These are phyloP conservation scores for Thalassia testudinum DNA, from an alignment of 116 monocot genomes.

Conservation along the genomic window DNA sequence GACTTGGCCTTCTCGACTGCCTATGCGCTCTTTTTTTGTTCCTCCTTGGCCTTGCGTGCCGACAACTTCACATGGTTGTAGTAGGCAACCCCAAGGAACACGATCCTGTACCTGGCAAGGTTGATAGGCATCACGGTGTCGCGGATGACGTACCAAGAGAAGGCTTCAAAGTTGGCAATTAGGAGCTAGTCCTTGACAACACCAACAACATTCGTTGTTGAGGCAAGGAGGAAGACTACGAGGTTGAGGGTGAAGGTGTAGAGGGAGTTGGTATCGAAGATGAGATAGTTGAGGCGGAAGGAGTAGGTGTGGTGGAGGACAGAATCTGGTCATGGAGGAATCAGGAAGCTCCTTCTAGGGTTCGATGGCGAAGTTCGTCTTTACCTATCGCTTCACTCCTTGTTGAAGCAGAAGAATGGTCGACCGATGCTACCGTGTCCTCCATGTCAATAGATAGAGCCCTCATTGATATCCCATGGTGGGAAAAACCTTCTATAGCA, in stretches of 20 bases:
- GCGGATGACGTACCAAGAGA: neutral
- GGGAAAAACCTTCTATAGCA: too few species aligned
- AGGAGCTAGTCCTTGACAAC: neutral
- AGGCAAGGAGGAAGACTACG: neutral
- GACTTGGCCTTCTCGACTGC: constrained; percentile 25
- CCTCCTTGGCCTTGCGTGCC: constrained; percentile 68
- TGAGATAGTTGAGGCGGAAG: neutral
- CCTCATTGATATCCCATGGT: too few species aligned
- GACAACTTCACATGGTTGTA: constrained; percentile 80
- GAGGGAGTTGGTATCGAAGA: neutral
- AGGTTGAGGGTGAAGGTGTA: neutral
- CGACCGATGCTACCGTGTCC: too few species aligned
- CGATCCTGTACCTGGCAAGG: neutral
- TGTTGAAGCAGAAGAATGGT: too few species aligned
- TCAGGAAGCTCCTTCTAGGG: too few species aligned
- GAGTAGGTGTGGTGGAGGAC: neutral
- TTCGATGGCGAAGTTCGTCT: too few species aligned
- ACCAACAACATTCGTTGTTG: neutral
- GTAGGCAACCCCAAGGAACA: constrained; percentile 22
- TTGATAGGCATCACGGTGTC: neutral
- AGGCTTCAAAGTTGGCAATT: too few species aligned
- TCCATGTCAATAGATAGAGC: too few species aligned
- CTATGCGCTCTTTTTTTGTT: constrained; percentile 40
- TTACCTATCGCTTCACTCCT: too few species aligned
- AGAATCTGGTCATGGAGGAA: neutral